phyloP scores from a whole-genome alignment of 345 rosid species.

The Odontarrhena argentea region DNA sequence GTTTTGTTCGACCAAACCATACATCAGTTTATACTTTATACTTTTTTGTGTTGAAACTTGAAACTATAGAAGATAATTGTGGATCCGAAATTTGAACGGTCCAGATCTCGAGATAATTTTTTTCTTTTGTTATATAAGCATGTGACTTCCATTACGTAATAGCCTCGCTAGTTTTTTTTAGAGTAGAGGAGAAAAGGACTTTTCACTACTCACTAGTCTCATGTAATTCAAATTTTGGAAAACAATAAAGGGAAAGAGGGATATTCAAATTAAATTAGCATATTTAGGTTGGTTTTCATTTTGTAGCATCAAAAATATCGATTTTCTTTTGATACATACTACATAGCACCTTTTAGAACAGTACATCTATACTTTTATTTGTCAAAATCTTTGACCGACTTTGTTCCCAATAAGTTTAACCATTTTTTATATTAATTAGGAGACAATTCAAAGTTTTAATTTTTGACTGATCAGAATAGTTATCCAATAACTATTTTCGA shows the following conservation, averaged over 20 bases:
- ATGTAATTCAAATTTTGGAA: background rate
- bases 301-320: background rate
- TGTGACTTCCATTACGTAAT: conserved; percentile 35
- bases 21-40: too few relatives aligned
- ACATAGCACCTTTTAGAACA: background rate
- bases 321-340: too few relatives aligned
- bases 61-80: background rate
- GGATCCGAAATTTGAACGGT: conserved; percentile 24
- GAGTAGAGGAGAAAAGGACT: conserved; percentile 25
- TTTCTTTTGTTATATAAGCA: background rate
- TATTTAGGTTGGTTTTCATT: background rate
- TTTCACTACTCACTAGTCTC: conserved; percentile 19
- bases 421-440: too few relatives aligned
- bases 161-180: conserved; percentile 12
- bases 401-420: background rate
- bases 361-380: background rate
- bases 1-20: too few relatives aligned
- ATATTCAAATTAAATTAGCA: background rate
- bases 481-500: too few relatives aligned
- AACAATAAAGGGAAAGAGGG: background rate
- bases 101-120: conserved; percentile 29
- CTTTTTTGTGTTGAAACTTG: background rate
- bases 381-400: background rate
- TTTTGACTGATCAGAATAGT: too few relatives aligned
- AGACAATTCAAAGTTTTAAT: too few relatives aligned